A percentile compares a stretch with the other conserved stretches of the same genome.
Conservation (phyloP, 768 basidiomycete genomes). For the Leucosporidium creatinivorum region DNA sequence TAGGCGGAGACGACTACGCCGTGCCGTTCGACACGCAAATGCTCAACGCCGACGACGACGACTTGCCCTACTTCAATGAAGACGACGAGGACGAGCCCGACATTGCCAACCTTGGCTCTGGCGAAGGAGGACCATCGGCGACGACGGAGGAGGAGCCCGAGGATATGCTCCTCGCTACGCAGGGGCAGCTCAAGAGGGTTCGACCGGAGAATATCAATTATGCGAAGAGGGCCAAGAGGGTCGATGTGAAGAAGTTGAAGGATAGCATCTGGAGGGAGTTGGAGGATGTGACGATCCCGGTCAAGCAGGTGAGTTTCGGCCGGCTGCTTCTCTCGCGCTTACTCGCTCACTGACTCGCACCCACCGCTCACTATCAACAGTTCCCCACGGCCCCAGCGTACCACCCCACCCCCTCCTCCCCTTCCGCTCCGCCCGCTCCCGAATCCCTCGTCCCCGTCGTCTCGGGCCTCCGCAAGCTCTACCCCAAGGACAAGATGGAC, state of each 20-base stretch:
- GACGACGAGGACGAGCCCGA: slow-evolving; percentile 32
- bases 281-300: slow-evolving; percentile 46
- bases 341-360: too few relatives aligned
- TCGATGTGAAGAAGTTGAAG: slow-evolving; percentile 92
- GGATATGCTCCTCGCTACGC: slow-evolving; percentile 76
- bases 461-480: slow-evolving; percentile 66
- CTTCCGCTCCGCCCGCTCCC: background rate
- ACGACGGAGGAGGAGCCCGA: slow-evolving; percentile 49
- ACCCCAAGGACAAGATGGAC: slow-evolving; percentile 88
- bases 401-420: too few relatives aligned
- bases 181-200: slow-evolving; percentile 61
- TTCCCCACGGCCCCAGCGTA: too few relatives aligned
- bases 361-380: too few relatives aligned
- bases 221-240: slow-evolving; percentile 88
- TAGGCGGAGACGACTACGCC: background rate
- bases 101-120: slow-evolving; percentile 7
- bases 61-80: slow-evolving; percentile 51
- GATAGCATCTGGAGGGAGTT: slow-evolving; percentile 96
- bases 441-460: slow-evolving; percentile 52
- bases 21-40: slow-evolving; percentile 92
- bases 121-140: slow-evolving; percentile 34
- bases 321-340: too few relatives aligned
- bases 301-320: slow-evolving; percentile 16
- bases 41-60: slow-evolving; percentile 81
- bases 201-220: slow-evolving; percentile 86